phyloP scores from a whole-genome alignment of 176 grass and related monocot genomes.

The Triticum urartu region DNA sequence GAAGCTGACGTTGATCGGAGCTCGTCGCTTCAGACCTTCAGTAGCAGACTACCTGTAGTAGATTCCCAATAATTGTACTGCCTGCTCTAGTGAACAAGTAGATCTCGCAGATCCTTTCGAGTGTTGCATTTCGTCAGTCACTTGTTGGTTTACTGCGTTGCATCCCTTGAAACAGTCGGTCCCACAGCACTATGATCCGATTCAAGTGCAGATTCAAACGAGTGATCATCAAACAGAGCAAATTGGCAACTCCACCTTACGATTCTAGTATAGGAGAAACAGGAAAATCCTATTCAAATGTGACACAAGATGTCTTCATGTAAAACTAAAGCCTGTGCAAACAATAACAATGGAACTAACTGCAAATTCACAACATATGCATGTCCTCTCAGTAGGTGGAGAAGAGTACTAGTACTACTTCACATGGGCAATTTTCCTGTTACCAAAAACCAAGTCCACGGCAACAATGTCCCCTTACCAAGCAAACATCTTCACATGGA shows the following conservation, averaged over 20 bases:
- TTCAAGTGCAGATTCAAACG: not conserved
- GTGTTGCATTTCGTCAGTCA: not conserved
- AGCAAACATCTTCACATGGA: not conserved
- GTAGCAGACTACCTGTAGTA: not conserved
- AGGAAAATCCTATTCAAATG: too few species aligned
- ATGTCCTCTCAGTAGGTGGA: not conserved
- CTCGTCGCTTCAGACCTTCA: not conserved
- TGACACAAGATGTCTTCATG: not conserved
- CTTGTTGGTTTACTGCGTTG: not conserved
- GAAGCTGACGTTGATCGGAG: not conserved
- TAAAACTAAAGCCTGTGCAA: not conserved
- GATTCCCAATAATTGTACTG: constrained; percentile 18
- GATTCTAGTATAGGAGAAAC: not conserved
- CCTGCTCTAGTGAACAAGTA: not conserved
- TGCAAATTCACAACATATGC: not conserved
- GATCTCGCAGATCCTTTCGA: not conserved
- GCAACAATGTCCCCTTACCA: not conserved
- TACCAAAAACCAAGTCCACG: not conserved
- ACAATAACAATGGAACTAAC: not conserved
- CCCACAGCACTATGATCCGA: too few species aligned
- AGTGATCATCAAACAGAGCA: not conserved
- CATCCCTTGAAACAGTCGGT: not conserved
- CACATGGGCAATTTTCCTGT: not conserved
- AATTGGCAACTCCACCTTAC: not conserved
- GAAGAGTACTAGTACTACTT: not conserved